Base-by-base conservation (phyloP, 331 rosid genomes). In the Quercus lobata region DNA sequence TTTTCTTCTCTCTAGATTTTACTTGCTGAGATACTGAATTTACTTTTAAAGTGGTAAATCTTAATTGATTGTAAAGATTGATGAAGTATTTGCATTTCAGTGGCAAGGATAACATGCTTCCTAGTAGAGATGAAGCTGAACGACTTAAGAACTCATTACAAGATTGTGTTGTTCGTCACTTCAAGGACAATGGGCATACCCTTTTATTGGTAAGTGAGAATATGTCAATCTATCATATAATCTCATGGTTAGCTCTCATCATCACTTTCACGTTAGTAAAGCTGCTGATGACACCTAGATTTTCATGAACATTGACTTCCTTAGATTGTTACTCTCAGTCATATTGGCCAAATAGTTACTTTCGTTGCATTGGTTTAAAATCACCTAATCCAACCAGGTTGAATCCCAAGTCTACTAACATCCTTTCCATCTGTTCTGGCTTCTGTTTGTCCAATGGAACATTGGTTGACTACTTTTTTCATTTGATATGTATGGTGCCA, bases 21-120 rank as follows among this genome's bases (percentile, higher is more conserved):
- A 54, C 56, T 18, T 77, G 30, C 58, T 70, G 34, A 44, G 19
- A 70, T 24, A 17, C 22, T 10, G 74, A 57, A 79, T 44, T 81
- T 79, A 44, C 78, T 78, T 72, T 60, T 21, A 76, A 80, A 49
- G 62, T 73, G 57, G 61, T 49, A 44, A 68, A 27, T 72, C 75
- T 78, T 53, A 46, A 21, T 54, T 30, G 65, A 52, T 27, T 76
- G 41, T 73, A 68, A 74, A 53, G 57, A 83, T 69, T 79, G 83
- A 65, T 74, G 22, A 76, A 76, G 46, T 79, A 54, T 82, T 83
- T 85, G 72, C 49, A 53, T 88, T 88, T 77, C 81, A 96, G 99
- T 85, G 93, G 93, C 84, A 89, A 90, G 82, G 99, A 96, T 77
- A 86, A 91, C 85, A 82, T 96, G 97, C 88, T 96, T 80, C 99